Evolutionary conservation across 73 alveolate species (phyloP).

Genomic region (Symbiodinium natans): DNA sequence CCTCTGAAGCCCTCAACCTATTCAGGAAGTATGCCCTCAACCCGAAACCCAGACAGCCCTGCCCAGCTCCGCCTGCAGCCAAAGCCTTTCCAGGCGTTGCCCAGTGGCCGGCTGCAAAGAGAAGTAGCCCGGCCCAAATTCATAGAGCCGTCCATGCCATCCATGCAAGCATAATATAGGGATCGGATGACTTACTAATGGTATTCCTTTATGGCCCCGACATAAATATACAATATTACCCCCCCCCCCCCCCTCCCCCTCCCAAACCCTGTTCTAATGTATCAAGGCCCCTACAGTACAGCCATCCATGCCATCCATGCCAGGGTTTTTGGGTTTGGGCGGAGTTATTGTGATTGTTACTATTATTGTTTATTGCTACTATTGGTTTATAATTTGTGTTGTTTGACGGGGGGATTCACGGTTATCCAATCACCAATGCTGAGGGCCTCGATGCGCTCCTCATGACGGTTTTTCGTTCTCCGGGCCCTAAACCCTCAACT

Average conservation of each 20-base stretch:
- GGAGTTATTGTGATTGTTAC: no score
- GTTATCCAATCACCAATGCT: no score
- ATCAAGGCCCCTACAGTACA: neutral
- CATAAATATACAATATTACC: neutral
- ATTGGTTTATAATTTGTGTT: no score
- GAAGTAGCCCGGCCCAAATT: neutral
- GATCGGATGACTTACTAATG: neutral
- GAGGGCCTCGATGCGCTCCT: no score
- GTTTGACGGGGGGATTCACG: neutral
- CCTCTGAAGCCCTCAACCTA: no score
- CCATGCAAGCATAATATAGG: no score
- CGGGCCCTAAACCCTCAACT: neutral
- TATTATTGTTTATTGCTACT: no score
- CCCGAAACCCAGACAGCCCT: no score
- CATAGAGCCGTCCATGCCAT: no score
- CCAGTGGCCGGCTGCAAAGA: slow-evolving; percentile 85
- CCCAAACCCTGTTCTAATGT: neutral
- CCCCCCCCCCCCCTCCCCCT: neutral
- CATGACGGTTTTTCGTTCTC: neutral
- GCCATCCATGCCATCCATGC: neutral
- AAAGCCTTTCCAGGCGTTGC: slow-evolving; percentile 80
- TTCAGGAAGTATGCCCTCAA: no score
- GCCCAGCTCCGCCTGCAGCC: no score
- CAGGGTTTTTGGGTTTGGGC: neutral
- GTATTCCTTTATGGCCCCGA: neutral